Percentiles rank a stretch among this genome's conserved stretches.
These are phyloP conservation scores for Agaricus subrufescens DNA, from an alignment of 768 basidiomycete species.

Conservation along the genomic window DNA sequence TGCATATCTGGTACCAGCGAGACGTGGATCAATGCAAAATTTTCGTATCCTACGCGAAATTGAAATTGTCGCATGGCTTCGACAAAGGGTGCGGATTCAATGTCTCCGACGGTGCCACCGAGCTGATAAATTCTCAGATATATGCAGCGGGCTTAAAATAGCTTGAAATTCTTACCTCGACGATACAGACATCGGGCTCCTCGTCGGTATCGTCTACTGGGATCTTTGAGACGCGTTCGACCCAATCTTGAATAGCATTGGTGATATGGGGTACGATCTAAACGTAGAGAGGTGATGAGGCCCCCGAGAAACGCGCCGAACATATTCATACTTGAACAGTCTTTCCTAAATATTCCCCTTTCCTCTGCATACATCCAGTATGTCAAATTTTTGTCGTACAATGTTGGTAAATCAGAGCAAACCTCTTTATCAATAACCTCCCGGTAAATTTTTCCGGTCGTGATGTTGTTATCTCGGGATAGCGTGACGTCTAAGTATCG, in stretches of 20 bases:
- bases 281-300: neutral
- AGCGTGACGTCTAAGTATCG: constrained; percentile 95
- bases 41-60: constrained; percentile 93
- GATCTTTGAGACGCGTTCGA: constrained; percentile 88
- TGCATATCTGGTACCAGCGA: constrained; percentile 98
- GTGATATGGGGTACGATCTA: constrained; percentile 96
- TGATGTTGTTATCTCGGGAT: constrained; percentile 95
- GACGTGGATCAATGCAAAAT: constrained; percentile 96
- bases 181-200: constrained; percentile 93
- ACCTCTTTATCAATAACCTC: constrained; percentile 98
- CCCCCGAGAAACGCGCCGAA: neutral
- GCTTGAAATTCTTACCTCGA: constrained; percentile 59
- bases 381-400: neutral
- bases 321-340: constrained; percentile 76
- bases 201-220: constrained; percentile 94
- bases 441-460: constrained; percentile 96
- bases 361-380: constrained; percentile 41
- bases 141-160: neutral
- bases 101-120: constrained; percentile 97
- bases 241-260: constrained; percentile 98
- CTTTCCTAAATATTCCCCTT: constrained; percentile 90
- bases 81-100: constrained; percentile 96
- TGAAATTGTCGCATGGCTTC: constrained; percentile 99
- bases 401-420: constrained; percentile 18
- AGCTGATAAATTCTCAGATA: constrained; percentile 47